Conservation (phyloP, 306 rosid species). For the Corylus avellana region DNA sequence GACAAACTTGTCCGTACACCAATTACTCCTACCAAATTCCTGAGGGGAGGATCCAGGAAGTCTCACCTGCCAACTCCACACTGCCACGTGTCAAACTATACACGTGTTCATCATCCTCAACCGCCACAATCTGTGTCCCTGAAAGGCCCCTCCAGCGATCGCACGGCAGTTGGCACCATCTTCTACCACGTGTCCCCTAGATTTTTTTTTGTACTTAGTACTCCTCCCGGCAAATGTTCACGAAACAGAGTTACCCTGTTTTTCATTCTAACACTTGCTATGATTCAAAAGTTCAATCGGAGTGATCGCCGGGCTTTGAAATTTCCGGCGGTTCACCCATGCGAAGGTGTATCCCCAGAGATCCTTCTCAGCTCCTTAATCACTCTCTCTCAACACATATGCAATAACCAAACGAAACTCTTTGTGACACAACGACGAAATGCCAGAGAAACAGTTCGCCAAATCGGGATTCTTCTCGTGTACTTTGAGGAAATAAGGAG, state of each 20-base stretch:
- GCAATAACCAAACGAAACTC: constrained; percentile 33
- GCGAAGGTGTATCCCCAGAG: constrained; percentile 43
- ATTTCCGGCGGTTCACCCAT: constrained; percentile 81
- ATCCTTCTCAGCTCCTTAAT: constrained; percentile 59
- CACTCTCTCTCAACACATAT: constrained; percentile 46
- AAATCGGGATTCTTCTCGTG: constrained; percentile 42
- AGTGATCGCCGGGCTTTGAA: constrained; percentile 63
- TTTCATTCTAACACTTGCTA: constrained; percentile 20
- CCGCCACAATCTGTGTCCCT: background rate
- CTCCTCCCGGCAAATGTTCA: no score
- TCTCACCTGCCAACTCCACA: background rate
- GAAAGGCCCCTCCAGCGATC: background rate
- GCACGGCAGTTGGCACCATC: no score
- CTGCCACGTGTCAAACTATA: constrained; percentile 39
- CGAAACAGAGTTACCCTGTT: constrained; percentile 2
- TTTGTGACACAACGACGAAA: constrained; percentile 59
- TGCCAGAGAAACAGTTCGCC: constrained; percentile 65
- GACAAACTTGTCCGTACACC: constrained; percentile 2
- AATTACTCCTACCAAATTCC: background rate
- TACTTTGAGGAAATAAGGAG: constrained; percentile 64
- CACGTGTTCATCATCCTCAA: background rate
- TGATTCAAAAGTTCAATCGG: constrained; percentile 25
- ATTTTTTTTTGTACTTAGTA: background rate
- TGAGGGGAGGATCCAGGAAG: constrained; percentile 3
- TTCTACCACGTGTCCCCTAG: constrained; percentile 37